These are phyloP conservation scores for Penicillium longicatenatum DNA, from an alignment of 495 filamentous ascomycete species.

Conservation along the genomic window DNA sequence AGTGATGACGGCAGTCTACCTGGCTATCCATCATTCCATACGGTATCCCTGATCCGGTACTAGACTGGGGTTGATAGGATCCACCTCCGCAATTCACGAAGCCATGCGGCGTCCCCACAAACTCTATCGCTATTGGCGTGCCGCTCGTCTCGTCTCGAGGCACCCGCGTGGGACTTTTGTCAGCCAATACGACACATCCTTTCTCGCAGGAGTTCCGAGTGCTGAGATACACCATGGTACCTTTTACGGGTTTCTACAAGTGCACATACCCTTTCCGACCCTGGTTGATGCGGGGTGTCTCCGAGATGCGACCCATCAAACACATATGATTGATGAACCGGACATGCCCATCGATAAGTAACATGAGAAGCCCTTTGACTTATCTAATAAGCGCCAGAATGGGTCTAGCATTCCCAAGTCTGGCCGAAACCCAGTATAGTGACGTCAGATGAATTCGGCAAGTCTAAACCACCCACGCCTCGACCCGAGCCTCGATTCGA, in stretches of 20 bases:
- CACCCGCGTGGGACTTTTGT: neutral
- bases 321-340: neutral
- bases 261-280: neutral
- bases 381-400: neutral
- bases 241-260: neutral
- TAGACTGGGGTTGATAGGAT: constrained; percentile 11
- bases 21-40: constrained; percentile 7
- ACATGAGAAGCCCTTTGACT: neutral
- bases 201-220: neutral
- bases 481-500: constrained; percentile 8
- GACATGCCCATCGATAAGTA: neutral
- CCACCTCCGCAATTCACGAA: constrained; percentile 10
- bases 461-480: neutral
- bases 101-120: constrained; percentile 4
- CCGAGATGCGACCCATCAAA: neutral
- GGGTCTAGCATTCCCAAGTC: neutral
- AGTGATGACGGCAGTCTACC: constrained; percentile 7
- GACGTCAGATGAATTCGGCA: neutral
- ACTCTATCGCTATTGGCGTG: constrained; percentile 1
- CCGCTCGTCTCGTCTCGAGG: constrained; percentile 9
- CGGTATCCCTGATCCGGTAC: constrained; percentile 4
- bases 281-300: neutral
- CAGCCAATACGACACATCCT: neutral
- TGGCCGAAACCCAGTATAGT: neutral
- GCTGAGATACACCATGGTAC: neutral